A percentile compares a stretch with the other conserved stretches of the same genome.
These are phyloP conservation scores for Amauroascus niger DNA, from an alignment of 2,329 filamentous ascomycete species.

Conservation along the genomic window DNA sequence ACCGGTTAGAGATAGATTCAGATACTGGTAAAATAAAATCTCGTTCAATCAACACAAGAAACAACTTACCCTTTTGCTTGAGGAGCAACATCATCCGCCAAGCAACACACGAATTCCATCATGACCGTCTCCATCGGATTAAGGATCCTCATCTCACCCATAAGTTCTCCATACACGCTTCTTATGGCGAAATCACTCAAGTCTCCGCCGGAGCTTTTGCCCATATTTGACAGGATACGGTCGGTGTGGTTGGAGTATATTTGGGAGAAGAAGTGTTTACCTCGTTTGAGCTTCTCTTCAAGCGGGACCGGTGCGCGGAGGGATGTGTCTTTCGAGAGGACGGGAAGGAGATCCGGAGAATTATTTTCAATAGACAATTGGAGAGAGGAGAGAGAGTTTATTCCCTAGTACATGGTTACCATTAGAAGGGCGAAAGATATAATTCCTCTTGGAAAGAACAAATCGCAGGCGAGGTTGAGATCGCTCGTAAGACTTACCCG, in stretches of 20 bases:
- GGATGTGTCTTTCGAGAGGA: constrained; percentile 17
- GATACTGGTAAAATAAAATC: not conserved
- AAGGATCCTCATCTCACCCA: constrained; percentile 22
- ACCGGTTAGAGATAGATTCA: not conserved
- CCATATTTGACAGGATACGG: constrained; percentile 22
- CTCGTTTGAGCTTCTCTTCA: constrained; percentile 20
- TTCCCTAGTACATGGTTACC: constrained; percentile 15
- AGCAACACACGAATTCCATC: constrained; percentile 26
- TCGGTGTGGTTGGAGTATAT: constrained; percentile 24
- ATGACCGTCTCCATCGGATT: constrained; percentile 22
- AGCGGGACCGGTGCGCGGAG: constrained; percentile 16
- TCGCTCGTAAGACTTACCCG: constrained; percentile 17
- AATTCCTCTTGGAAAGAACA: not conserved
- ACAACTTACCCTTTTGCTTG: constrained; percentile 24
- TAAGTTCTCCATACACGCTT: constrained; percentile 25
- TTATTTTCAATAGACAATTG: constrained; percentile 18
- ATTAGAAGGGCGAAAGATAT: not conserved
- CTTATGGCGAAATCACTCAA: constrained; percentile 23
- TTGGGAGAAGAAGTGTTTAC: constrained; percentile 22
- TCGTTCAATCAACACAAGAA: not conserved
- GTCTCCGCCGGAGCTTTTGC: constrained; percentile 22
- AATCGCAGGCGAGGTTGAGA: too few species aligned
- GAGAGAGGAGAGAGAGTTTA: constrained; percentile 22
- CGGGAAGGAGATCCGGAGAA: constrained; percentile 14
- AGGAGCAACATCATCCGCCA: constrained; percentile 22